These are phyloP conservation scores for Murraya koenigii DNA, from an alignment of 345 rosid genomes.

Conservation along the genomic window DNA sequence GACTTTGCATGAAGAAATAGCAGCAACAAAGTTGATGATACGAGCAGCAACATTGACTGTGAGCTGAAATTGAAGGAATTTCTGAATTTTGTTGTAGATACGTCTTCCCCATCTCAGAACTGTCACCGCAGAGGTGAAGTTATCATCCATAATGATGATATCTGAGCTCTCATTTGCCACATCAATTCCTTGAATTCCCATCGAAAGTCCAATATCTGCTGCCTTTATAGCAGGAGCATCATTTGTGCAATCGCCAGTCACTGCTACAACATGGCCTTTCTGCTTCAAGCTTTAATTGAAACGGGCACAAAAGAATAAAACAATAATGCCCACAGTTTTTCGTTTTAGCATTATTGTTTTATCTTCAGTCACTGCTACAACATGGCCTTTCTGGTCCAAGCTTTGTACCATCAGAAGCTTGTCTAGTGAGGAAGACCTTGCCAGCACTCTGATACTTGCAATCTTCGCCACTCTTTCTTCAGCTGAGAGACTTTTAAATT, in stretches of 20 bases:
- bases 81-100: too few relatives aligned
- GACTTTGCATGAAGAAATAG: constrained; percentile 34
- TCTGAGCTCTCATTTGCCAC: constrained; percentile 41
- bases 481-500: too few relatives aligned
- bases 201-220: constrained; percentile 25
- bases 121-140: constrained; percentile 3
- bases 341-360: too few relatives aligned
- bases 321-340: too few relatives aligned
- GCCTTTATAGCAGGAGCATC: too few relatives aligned
- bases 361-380: constrained; percentile 6
- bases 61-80: too few relatives aligned
- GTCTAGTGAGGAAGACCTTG: too few relatives aligned
- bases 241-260: too few relatives aligned
- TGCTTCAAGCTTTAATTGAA: constrained; percentile 30
- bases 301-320: too few relatives aligned
- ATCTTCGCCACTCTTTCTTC: too few relatives aligned
- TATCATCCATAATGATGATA: constrained; percentile 41
- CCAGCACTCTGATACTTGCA: too few relatives aligned
- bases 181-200: constrained; percentile 42
- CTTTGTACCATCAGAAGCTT: constrained; percentile 9
- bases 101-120: too few relatives aligned
- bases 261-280: constrained; percentile 2
- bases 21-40: constrained; percentile 39
- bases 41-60: constrained; percentile 33
- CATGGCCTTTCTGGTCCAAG: constrained; percentile 11